These are phyloP conservation scores for Pholiota conissans DNA, from an alignment of 768 basidiomycete species.

Conservation along the genomic window DNA sequence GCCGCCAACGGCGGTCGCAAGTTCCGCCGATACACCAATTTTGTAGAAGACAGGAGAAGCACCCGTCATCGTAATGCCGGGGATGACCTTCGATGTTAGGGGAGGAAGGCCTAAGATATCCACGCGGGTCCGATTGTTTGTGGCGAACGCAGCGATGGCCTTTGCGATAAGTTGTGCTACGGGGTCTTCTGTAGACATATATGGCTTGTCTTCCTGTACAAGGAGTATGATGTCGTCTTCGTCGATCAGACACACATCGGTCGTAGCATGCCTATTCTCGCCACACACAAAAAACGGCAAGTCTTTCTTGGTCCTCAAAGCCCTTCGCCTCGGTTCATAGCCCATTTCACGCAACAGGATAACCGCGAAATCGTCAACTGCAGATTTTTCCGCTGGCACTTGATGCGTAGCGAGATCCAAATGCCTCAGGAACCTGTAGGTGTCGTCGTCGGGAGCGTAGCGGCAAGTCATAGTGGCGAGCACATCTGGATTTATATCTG, in stretches of 20 bases:
- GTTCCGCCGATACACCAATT: slow-evolving; percentile 23
- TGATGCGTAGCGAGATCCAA: slow-evolving; percentile 12
- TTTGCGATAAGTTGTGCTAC: slow-evolving; percentile 18
- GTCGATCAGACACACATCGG: slow-evolving; percentile 32
- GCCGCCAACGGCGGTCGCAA: slow-evolving; percentile 15
- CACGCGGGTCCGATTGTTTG: slow-evolving; percentile 24
- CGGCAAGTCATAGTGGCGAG: background rate
- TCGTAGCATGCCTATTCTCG: slow-evolving; percentile 19
- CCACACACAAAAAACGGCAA: slow-evolving; percentile 29
- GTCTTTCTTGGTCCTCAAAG: slow-evolving; percentile 23
- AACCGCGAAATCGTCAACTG: slow-evolving; percentile 34
- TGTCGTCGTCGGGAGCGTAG: slow-evolving; percentile 7
- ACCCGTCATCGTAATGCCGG: slow-evolving; percentile 27
- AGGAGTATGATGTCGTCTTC: slow-evolving; percentile 14
- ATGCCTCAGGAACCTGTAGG: slow-evolving; percentile 11
- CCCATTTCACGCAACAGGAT: slow-evolving; percentile 23
- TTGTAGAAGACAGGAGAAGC: slow-evolving; percentile 18
- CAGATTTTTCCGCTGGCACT: slow-evolving; percentile 28
- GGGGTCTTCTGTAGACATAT: slow-evolving; percentile 1
- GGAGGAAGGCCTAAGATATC: slow-evolving; percentile 10
- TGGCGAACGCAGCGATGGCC: slow-evolving; percentile 21
- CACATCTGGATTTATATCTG: slow-evolving; percentile 8
- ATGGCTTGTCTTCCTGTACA: slow-evolving; percentile 20
- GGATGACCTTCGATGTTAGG: slow-evolving; percentile 20
- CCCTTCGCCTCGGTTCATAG: slow-evolving; percentile 15